These are phyloP conservation scores for Leccinum rimulosum DNA, from an alignment of 768 basidiomycete genomes.

Conservation along the genomic window DNA sequence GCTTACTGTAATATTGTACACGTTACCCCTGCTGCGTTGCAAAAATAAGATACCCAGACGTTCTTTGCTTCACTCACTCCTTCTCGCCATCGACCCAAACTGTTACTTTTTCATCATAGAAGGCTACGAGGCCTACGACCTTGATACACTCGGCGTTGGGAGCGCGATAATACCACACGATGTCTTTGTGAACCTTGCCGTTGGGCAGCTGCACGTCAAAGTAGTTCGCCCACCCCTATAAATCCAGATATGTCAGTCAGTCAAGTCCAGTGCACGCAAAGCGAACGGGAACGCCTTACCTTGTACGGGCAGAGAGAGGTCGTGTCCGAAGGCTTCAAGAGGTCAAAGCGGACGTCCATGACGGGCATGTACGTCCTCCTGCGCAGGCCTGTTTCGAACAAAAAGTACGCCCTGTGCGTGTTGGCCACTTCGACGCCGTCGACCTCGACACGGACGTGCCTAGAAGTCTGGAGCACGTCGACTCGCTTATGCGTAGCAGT, in stretches of 20 bases:
- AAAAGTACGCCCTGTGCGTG: constrained; percentile 49
- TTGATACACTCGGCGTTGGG: constrained; percentile 49
- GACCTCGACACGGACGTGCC: constrained; percentile 58
- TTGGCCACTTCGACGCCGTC: constrained; percentile 64
- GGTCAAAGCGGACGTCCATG: constrained; percentile 50
- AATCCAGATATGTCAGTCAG: constrained; percentile 1
- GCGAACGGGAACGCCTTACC: constrained; percentile 30
- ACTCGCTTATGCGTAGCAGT: constrained; percentile 42
- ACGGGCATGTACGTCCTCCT: constrained; percentile 62
- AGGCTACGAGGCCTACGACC: constrained; percentile 52
- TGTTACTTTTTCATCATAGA: constrained; percentile 68
- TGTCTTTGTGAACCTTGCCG: constrained; percentile 42
- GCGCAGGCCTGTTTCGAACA: constrained; percentile 57
- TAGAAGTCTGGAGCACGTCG: constrained; percentile 58
- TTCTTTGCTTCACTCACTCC: constrained; percentile 33
- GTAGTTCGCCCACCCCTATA: constrained; percentile 58
- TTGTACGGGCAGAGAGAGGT: constrained; percentile 63
- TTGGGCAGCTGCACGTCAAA: constrained; percentile 48
- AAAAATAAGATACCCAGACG: background rate
- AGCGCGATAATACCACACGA: constrained; percentile 65
- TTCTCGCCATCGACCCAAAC: constrained; percentile 61
- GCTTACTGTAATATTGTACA: constrained; percentile 2
- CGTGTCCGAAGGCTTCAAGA: constrained; percentile 46
- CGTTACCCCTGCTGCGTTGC: background rate
- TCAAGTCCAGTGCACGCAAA: background rate